These are phyloP conservation scores for Aspergillus egyptiacus DNA, from an alignment of 495 filamentous ascomycete species.

Conservation along the genomic window DNA sequence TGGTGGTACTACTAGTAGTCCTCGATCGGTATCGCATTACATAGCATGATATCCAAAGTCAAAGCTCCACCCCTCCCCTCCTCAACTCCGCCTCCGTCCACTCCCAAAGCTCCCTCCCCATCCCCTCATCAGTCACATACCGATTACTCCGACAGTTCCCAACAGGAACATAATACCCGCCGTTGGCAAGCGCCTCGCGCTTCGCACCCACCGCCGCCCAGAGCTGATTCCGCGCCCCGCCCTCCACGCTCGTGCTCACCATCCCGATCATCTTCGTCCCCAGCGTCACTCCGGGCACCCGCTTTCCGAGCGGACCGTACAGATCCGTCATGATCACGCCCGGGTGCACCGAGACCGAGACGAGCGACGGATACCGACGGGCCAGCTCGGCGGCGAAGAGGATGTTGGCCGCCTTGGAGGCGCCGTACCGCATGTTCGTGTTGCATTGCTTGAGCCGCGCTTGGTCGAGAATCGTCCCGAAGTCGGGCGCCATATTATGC, in stretches of 20 bases:
- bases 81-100: constrained; percentile 54
- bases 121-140: constrained; percentile 38
- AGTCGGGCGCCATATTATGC: constrained; percentile 47
- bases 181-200: constrained; percentile 36
- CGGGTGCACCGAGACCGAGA: constrained; percentile 57
- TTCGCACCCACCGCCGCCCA: constrained; percentile 48
- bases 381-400: constrained; percentile 58
- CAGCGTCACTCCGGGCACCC: constrained; percentile 20
- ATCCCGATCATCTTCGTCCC: constrained; percentile 23
- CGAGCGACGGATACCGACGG: constrained; percentile 49
- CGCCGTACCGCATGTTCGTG: constrained; percentile 43
- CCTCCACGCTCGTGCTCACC: too few species aligned
- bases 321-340: constrained; percentile 57
- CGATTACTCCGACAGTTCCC: constrained; percentile 36
- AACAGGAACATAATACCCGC: constrained; percentile 54
- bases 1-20: too few species aligned
- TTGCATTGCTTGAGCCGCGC: constrained; percentile 12
- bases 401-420: constrained; percentile 60
- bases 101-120: constrained; percentile 53
- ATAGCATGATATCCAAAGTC: too few species aligned
- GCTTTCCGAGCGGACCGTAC: constrained; percentile 27
- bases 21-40: too few species aligned
- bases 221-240: constrained; percentile 54
- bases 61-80: too few species aligned
- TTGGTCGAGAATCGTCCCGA: constrained; percentile 30